Conservation (phyloP, 2,329 filamentous ascomycete genomes). For the Celoporthe dispersa region DNA sequence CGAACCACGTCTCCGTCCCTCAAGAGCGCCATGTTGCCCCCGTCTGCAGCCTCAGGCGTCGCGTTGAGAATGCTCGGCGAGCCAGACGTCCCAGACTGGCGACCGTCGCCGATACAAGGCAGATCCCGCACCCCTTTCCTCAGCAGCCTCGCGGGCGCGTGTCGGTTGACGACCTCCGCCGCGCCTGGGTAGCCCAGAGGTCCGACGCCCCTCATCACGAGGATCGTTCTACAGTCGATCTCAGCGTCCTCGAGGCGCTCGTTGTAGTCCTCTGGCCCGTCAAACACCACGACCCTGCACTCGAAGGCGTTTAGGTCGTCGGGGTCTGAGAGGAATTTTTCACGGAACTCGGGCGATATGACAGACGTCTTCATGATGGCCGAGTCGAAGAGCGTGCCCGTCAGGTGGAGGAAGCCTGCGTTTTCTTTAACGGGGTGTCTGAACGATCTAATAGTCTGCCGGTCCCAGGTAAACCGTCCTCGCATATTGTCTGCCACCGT, state of each 20-base stretch:
- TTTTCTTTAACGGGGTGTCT: slow-evolving; percentile 50
- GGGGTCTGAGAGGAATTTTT: slow-evolving; percentile 50
- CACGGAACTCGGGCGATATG: slow-evolving; percentile 50
- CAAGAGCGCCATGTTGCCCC: slow-evolving; percentile 56
- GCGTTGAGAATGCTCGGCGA: slow-evolving; percentile 61
- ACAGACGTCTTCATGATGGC: slow-evolving; percentile 59
- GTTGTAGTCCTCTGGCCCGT: slow-evolving; percentile 55
- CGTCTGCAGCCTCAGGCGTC: slow-evolving; percentile 57
- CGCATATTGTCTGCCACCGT: slow-evolving; percentile 48
- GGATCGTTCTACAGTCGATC: slow-evolving; percentile 48
- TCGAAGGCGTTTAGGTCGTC: slow-evolving; percentile 53
- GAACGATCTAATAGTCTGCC: slow-evolving; percentile 50
- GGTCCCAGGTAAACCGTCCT: slow-evolving; percentile 54
- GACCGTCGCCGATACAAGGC: slow-evolving; percentile 57
- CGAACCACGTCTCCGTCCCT: slow-evolving; percentile 53
- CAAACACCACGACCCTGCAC: slow-evolving; percentile 51
- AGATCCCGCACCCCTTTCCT: slow-evolving; percentile 51
- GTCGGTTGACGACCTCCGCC: slow-evolving; percentile 58
- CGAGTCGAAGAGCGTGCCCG: slow-evolving; percentile 52
- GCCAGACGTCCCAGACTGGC: slow-evolving; percentile 59
- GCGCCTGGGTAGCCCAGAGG: slow-evolving; percentile 55
- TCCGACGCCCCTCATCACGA: slow-evolving; percentile 54
- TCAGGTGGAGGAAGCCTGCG: slow-evolving; percentile 56
- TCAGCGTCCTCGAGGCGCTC: slow-evolving; percentile 46
- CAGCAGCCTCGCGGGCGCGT: slow-evolving; percentile 49